These are phyloP conservation scores for Neonectria magnoliae DNA, from an alignment of 2,329 filamentous ascomycete genomes.

Conservation along the genomic window DNA sequence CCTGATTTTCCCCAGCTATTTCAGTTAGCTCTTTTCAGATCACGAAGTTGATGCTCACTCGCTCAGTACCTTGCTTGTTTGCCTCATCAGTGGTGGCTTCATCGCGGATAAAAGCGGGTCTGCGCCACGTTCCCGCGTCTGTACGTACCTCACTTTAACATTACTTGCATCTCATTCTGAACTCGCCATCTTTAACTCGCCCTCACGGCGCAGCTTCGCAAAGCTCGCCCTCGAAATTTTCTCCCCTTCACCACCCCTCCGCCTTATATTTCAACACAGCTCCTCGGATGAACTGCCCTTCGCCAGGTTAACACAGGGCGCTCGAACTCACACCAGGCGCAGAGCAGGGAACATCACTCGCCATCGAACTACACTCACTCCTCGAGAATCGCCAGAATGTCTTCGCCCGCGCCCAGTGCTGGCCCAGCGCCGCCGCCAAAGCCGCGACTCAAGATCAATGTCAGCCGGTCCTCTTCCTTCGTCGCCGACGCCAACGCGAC, in stretches of 20 bases:
- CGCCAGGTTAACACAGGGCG: not conserved
- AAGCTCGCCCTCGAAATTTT: not conserved
- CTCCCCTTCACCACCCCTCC: not conserved
- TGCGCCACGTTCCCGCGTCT: slow-evolving; percentile 15
- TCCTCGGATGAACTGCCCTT: not conserved
- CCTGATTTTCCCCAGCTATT: not conserved
- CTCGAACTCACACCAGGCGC: not conserved
- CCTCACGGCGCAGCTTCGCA: not conserved
- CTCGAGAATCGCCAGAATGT: slow-evolving; percentile 40
- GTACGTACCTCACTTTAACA: slow-evolving; percentile 2
- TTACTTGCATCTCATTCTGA: not conserved
- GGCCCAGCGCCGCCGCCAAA: slow-evolving; percentile 45
- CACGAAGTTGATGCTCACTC: not conserved
- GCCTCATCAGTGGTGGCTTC: slow-evolving; percentile 6
- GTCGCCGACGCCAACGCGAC: slow-evolving; percentile 41
- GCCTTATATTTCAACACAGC: not conserved
- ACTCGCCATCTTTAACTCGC: not conserved
- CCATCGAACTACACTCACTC: not conserved
- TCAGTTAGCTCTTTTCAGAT: not conserved
- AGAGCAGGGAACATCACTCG: slow-evolving; percentile 20
- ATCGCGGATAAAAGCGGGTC: slow-evolving; percentile 23
- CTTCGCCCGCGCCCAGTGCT: slow-evolving; percentile 39
- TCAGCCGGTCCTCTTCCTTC: slow-evolving; percentile 50
- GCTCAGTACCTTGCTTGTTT: no score
- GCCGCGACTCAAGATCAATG: slow-evolving; percentile 53